Evolutionary conservation across 164 flowering plant species (phyloP).

Genomic region (Aristolochia contorta): DNA sequence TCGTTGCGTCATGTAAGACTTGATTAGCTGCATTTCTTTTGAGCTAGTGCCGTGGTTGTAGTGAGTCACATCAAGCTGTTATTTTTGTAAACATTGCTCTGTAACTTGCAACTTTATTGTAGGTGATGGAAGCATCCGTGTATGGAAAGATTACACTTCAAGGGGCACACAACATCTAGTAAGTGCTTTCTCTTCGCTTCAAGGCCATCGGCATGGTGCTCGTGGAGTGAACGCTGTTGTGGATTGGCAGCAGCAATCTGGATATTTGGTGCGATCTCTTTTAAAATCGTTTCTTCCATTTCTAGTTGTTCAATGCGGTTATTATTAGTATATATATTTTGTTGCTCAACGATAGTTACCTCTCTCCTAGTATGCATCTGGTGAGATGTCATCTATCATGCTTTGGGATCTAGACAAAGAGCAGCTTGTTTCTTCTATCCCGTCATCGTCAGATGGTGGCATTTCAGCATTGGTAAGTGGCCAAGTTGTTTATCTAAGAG

Average conservation of each 20-base stretch:
- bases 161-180: slow-evolving; percentile 75
- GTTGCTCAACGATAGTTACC: neutral
- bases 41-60: slow-evolving; percentile 8
- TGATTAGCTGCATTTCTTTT: slow-evolving; percentile 14
- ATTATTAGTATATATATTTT: neutral
- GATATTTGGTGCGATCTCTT: slow-evolving; percentile 59
- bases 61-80: slow-evolving; percentile 3
- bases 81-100: neutral
- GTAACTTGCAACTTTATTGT: slow-evolving; percentile 3
- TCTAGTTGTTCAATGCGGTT: too few relatives aligned
- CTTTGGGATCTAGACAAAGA: slow-evolving; percentile 95
- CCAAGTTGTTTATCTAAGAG: neutral
- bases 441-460: slow-evolving; percentile 65
- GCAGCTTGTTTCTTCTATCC: slow-evolving; percentile 59
- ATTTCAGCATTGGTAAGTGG: slow-evolving; percentile 73
- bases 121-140: slow-evolving; percentile 89
- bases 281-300: neutral
- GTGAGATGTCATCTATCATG: slow-evolving; percentile 78
- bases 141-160: slow-evolving; percentile 78
- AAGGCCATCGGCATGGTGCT: slow-evolving; percentile 73
- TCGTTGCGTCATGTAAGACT: slow-evolving; percentile 86
- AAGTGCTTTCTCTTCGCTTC: slow-evolving; percentile 86
- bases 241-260: slow-evolving; percentile 98
- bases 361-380: slow-evolving; percentile 61
- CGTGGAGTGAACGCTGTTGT: slow-evolving; percentile 78